Evolutionary conservation across 116 monocot species (phyloP).

Genomic region (Papilionanthe hybrid): DNA sequence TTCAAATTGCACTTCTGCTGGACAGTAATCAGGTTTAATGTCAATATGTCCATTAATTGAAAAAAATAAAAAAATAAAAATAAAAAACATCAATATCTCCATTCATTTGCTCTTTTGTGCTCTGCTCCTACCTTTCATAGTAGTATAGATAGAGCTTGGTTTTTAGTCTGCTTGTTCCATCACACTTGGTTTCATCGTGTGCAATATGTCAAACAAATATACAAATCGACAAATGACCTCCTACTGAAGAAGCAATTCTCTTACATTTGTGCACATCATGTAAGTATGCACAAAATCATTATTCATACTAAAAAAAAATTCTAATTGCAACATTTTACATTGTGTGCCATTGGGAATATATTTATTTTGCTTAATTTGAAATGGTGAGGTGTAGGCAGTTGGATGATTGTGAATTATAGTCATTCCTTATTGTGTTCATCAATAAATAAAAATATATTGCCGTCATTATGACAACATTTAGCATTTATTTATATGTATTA

Average conservation of each 20-base stretch:
- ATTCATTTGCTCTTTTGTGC: constrained; percentile 8
- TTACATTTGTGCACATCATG: constrained; percentile 90
- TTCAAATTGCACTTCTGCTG: constrained; percentile 73
- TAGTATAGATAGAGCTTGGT: neutral
- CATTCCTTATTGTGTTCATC: neutral
- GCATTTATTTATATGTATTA: neutral
- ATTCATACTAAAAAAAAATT: no score
- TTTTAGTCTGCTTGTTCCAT: constrained; percentile 6
- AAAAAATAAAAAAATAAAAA: no score
- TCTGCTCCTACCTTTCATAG: neutral
- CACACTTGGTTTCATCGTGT: neutral
- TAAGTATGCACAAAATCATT: constrained; percentile 32
- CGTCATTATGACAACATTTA: neutral
- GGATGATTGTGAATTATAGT: neutral
- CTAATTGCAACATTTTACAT: neutral
- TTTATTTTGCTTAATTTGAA: neutral
- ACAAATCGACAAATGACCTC: constrained; percentile 52
- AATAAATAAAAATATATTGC: neutral
- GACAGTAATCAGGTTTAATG: constrained; percentile 67
- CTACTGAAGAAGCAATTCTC: constrained; percentile 93
- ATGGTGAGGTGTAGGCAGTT: neutral
- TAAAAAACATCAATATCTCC: neutral
- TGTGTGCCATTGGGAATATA: neutral
- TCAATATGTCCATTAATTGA: neutral
- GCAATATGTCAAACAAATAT: constrained; percentile 88